Conservation (phyloP, 2,329 filamentous ascomycete genomes). For the Pseudogymnoascus sp. region DNA sequence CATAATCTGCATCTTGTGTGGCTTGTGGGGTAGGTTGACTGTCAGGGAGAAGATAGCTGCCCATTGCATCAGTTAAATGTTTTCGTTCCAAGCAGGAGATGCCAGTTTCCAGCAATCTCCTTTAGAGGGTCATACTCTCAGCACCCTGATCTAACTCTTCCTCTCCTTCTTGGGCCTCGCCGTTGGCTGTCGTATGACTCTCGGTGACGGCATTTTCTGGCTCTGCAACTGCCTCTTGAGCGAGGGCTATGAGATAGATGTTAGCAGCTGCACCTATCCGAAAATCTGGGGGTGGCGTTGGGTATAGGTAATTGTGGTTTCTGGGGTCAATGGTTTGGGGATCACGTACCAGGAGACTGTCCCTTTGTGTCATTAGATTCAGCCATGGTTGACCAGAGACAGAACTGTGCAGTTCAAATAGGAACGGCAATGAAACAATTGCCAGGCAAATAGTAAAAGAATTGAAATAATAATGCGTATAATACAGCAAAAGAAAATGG, state of each 20-base stretch:
- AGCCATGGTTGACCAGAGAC: conserved; percentile 21
- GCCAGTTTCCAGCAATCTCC: neutral
- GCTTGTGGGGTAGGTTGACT: conserved; percentile 72
- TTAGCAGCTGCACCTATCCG: neutral
- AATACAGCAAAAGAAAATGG: conserved; percentile 8
- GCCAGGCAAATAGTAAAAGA: conserved; percentile 8
- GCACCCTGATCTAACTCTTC: conserved; percentile 21
- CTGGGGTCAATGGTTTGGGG: neutral
- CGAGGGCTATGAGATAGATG: neutral
- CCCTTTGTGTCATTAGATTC: conserved; percentile 24
- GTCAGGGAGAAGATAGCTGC: conserved; percentile 54
- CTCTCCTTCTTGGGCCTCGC: conserved; percentile 18
- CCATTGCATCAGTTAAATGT: conserved; percentile 16
- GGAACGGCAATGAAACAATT: conserved; percentile 9
- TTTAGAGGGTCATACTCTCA: conserved; percentile 22
- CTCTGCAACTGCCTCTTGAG: conserved; percentile 7
- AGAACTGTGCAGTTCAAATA: conserved; percentile 5
- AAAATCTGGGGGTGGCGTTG: neutral
- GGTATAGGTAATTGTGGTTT: neutral
- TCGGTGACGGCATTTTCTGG: conserved; percentile 16
- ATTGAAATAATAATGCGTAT: conserved; percentile 9
- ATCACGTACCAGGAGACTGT: conserved; percentile 22
- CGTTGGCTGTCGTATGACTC: conserved; percentile 20
- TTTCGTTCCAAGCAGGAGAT: neutral
- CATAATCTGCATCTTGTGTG: conserved; percentile 75